Conservation (phyloP, 257 asterid genomes). For the Verbascum thapsus region DNA sequence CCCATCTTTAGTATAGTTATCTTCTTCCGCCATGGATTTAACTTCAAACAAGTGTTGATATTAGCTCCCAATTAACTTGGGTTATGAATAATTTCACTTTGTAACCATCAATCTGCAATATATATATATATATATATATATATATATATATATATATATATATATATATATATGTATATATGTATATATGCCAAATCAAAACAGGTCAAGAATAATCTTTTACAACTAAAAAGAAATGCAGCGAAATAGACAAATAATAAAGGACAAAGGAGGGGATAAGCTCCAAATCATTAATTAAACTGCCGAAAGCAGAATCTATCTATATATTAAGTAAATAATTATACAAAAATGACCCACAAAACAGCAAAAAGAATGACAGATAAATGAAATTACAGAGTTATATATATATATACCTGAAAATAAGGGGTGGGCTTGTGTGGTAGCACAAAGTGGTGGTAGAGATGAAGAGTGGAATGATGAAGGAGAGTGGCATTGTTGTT, state of each 20-base stretch:
- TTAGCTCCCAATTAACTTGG: not conserved
- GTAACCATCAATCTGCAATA: conserved; percentile 24
- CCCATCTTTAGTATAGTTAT: conserved; percentile 48
- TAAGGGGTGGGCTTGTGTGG: no score
- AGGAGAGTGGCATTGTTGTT: no score
- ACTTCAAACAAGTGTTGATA: not conserved
- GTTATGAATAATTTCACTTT: conserved; percentile 1
- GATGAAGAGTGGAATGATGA: no score
- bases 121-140: no score
- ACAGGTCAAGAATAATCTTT: not conserved
- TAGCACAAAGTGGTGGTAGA: no score
- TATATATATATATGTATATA: no score
- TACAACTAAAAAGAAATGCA: not conserved
- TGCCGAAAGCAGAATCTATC: conserved; percentile 28
- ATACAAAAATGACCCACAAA: not conserved
- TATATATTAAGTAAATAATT: not conserved
- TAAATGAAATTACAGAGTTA: no score
- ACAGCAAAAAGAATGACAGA: not conserved
- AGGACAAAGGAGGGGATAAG: not conserved
- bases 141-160: no score
- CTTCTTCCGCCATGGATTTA: conserved; percentile 30
- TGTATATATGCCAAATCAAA: no score
- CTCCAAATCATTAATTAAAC: not conserved
- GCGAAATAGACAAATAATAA: not conserved
- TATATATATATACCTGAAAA: no score